These are phyloP conservation scores for Trichoderma brevicompactum DNA, from an alignment of 2,329 filamentous ascomycete genomes.

Conservation along the genomic window DNA sequence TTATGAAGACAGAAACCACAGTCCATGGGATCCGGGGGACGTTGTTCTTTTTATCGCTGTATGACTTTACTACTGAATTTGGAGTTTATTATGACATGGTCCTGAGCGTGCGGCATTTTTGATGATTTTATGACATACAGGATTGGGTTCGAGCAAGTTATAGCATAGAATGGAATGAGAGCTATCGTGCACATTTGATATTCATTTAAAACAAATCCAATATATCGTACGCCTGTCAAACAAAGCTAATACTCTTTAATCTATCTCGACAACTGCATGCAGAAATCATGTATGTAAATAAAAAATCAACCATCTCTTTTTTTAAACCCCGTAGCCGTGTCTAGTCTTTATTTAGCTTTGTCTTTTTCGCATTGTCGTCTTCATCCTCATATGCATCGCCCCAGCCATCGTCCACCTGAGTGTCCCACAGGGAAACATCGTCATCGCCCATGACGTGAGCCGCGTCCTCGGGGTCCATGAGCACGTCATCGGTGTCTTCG, in stretches of 20 bases:
- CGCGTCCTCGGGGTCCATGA: conserved; percentile 54
- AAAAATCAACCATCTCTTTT: neutral
- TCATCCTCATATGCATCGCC: conserved; percentile 34
- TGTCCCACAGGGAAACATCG: conserved; percentile 63
- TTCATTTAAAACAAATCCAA: neutral
- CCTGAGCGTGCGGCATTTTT: neutral
- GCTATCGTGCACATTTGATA: neutral
- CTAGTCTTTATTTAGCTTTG: conserved; percentile 21
- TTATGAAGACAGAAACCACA: neutral
- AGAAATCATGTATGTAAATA: neutral
- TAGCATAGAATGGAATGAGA: conserved; percentile 19
- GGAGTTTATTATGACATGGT: conserved; percentile 5
- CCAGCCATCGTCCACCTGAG: conserved; percentile 42
- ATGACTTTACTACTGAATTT: neutral
- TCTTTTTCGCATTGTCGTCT: conserved; percentile 7
- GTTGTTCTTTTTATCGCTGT: conserved; percentile 17
- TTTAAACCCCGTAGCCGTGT: neutral
- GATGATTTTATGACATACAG: neutral
- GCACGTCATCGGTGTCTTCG: conserved; percentile 50
- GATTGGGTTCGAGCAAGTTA: neutral
- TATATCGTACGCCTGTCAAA: neutral
- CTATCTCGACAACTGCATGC: neutral
- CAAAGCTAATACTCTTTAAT: neutral
- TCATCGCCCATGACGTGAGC: conserved; percentile 62
- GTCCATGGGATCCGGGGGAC: neutral